A percentile compares a stretch with the other conserved stretches of the same genome.
These are phyloP conservation scores for Goffeauzyma gilvescens DNA, from an alignment of 768 basidiomycete genomes.

Conservation along the genomic window DNA sequence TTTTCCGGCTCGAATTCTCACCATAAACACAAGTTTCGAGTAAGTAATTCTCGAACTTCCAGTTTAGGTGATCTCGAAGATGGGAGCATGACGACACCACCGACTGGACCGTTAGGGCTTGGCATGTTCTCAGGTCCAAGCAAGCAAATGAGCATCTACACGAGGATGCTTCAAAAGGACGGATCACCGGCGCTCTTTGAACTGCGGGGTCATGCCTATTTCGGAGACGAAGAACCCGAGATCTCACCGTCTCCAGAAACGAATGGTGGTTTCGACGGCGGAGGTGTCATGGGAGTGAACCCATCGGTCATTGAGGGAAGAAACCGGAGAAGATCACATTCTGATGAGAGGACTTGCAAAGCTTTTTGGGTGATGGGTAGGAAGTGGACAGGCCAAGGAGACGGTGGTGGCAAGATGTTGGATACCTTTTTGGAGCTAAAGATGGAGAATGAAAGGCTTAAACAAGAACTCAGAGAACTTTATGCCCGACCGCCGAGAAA, in stretches of 20 bases:
- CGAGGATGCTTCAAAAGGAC: constrained; percentile 8
- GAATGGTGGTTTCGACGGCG: constrained; percentile 14
- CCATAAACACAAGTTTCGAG: constrained; percentile 5
- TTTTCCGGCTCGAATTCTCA: background rate
- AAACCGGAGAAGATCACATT: too few species aligned
- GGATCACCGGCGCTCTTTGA: constrained; percentile 10
- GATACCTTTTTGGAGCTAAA: constrained; percentile 55
- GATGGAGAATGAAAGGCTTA: constrained; percentile 63
- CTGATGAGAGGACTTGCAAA: constrained; percentile 7
- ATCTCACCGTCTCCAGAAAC: constrained; percentile 4
- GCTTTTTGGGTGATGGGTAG: constrained; percentile 32
- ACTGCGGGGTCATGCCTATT: constrained; percentile 9
- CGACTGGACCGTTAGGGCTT: background rate
- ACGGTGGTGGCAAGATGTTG: constrained; percentile 21
- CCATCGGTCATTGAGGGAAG: too few species aligned
- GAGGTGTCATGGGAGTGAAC: constrained; percentile 11
- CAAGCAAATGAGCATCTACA: constrained; percentile 4
- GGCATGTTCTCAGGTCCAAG: constrained; percentile 6
- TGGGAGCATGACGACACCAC: background rate
- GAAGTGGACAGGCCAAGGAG: constrained; percentile 8
- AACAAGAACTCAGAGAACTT: constrained; percentile 39
- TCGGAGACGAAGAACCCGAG: constrained; percentile 1
- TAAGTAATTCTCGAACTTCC: constrained; percentile 8
- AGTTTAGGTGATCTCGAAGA: background rate
- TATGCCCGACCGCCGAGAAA: too few species aligned